Conservation (phyloP, 2,329 filamentous ascomycete genomes). For the Penicillium sp. region DNA sequence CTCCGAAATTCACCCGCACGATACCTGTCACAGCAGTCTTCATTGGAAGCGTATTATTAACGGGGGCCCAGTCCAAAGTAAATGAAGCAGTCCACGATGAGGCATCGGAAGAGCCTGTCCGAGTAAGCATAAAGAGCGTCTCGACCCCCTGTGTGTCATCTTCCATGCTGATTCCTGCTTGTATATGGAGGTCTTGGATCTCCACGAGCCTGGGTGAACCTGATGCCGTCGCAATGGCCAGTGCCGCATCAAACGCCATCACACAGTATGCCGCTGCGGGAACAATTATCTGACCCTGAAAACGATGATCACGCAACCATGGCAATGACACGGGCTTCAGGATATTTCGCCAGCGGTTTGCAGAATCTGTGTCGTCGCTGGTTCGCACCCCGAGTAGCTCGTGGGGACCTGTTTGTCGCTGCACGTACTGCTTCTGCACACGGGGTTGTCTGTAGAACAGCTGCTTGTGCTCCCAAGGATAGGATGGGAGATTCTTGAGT, state of each 20-base stretch:
- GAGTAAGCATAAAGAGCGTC: conserved; percentile 5
- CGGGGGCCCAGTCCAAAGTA: background rate
- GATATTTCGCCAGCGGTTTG: conserved; percentile 25
- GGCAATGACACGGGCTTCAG: conserved; percentile 20
- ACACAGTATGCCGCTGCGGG: conserved; percentile 26
- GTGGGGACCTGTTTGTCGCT: conserved; percentile 32
- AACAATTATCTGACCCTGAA: conserved; percentile 20
- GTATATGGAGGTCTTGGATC: conserved; percentile 18
- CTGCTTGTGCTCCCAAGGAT: conserved; percentile 50
- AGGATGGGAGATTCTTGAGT: conserved; percentile 34
- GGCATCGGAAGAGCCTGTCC: background rate
- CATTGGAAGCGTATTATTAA: background rate
- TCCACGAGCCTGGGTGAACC: conserved; percentile 11
- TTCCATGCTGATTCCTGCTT: conserved; percentile 8
- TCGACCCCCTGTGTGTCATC: conserved; percentile 6
- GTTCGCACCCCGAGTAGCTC: conserved; percentile 20
- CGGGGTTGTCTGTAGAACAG: conserved; percentile 45
- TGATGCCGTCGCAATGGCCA: background rate
- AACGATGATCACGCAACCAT: conserved; percentile 24
- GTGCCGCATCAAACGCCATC: conserved; percentile 28
- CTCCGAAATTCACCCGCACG: background rate
- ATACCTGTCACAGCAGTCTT: background rate
- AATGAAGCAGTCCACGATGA: background rate
- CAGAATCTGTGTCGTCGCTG: conserved; percentile 7
- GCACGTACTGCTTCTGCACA: conserved; percentile 39